A percentile compares a stretch with the other conserved stretches of the same genome.
Conservation (phyloP, 2,329 filamentous ascomycete species). For the Apiospora koreana region DNA sequence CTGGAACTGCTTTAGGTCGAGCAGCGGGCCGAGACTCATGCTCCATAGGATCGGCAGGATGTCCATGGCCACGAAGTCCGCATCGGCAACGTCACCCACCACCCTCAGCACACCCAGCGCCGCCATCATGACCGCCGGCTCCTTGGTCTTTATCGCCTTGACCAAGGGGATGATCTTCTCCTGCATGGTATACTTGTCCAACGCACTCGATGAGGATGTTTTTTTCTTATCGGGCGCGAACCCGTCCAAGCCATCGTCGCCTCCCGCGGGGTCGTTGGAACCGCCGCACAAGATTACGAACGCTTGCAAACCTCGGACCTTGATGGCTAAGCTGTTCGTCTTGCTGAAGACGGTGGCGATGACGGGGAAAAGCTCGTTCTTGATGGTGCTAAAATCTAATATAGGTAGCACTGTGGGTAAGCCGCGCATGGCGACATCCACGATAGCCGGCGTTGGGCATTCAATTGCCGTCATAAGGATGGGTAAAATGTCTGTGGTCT, state of each 20-base stretch:
- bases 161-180: conserved; percentile 93
- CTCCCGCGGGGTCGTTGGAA: conserved; percentile 48
- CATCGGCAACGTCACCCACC: conserved; percentile 78
- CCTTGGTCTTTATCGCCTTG: conserved; percentile 94
- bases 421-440: conserved; percentile 81
- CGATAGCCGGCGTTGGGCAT: conserved; percentile 83
- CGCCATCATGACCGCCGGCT: conserved; percentile 96
- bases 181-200: conserved; percentile 98
- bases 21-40: conserved; percentile 86
- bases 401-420: conserved; percentile 81
- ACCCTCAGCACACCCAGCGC: conserved; percentile 82
- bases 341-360: conserved; percentile 89
- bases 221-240: conserved; percentile 60
- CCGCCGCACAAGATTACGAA: conserved; percentile 90
- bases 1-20: conserved; percentile 86
- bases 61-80: conserved; percentile 90
- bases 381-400: conserved; percentile 94
- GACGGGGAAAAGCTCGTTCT: conserved; percentile 93
- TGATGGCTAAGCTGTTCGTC: conserved; percentile 92
- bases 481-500: conserved; percentile 73
- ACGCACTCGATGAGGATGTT: conserved; percentile 69
- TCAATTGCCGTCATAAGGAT: conserved; percentile 83
- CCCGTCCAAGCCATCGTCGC: conserved; percentile 75
- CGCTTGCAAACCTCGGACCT: conserved; percentile 87
- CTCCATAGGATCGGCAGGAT: conserved; percentile 87